Percentiles rank a stretch among this genome's conserved stretches.
Evolutionary conservation across 106 monocot genomes (phyloP).

Genomic region (Dendrobium catenatum): DNA sequence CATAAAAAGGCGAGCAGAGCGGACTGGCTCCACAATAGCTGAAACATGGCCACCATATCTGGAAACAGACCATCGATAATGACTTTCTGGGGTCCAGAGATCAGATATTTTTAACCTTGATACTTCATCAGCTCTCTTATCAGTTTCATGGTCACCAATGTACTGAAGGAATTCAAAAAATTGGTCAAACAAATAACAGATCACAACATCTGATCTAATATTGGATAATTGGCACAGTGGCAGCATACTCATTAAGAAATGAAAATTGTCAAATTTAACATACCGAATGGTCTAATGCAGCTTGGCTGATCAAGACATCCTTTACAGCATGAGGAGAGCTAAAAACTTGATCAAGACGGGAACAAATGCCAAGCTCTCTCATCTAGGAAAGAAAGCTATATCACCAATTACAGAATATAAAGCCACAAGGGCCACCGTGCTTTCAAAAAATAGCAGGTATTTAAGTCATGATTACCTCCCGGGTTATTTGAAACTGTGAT

Average conservation of each 20-base stretch:
- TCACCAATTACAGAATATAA: background rate
- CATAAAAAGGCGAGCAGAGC: slow-evolving; percentile 66
- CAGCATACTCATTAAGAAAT: background rate
- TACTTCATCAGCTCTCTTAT: slow-evolving; percentile 71
- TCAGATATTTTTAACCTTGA: slow-evolving; percentile 51
- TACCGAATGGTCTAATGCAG: slow-evolving; percentile 66
- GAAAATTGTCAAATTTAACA: slow-evolving; percentile 3
- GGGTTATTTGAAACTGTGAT: slow-evolving; percentile 42
- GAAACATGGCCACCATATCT: slow-evolving; percentile 91
- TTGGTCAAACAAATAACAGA: background rate
- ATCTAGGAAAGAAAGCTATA: slow-evolving; percentile 38
- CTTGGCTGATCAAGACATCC: slow-evolving; percentile 76
- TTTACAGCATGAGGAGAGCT: slow-evolving; percentile 82
- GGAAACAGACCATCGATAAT: slow-evolving; percentile 80
- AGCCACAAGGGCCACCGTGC: too few relatives aligned
- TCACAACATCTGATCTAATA: background rate
- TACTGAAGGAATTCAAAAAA: slow-evolving; percentile 35
- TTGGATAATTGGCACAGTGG: background rate
- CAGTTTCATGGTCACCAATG: slow-evolving; percentile 77
- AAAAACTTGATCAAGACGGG: slow-evolving; percentile 91
- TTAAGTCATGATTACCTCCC: slow-evolving; percentile 39
- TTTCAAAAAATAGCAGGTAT: background rate
- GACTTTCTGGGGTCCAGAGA: slow-evolving; percentile 97
- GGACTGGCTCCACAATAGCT: slow-evolving; percentile 60
- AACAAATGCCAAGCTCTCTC: slow-evolving; percentile 66